Conservation (phyloP, 2,329 filamentous ascomycete species). For the Penicillium crustosum region DNA sequence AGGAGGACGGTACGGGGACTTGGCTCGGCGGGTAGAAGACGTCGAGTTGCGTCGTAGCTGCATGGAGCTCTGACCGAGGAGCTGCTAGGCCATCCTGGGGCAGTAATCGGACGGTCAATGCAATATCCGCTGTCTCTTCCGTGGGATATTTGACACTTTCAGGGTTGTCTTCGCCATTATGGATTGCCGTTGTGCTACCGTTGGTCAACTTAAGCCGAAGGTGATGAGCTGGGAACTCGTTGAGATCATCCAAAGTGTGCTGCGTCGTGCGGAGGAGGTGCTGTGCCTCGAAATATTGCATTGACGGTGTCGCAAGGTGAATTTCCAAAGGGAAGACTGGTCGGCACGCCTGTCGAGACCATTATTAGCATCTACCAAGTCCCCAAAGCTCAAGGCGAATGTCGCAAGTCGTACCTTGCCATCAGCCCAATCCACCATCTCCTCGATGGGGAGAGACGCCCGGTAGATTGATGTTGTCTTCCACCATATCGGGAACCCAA, state of each 20-base stretch:
- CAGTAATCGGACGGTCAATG: conserved; percentile 69
- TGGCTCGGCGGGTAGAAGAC: conserved; percentile 73
- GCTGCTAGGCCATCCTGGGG: conserved; percentile 51
- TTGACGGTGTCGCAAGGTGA: conserved; percentile 66
- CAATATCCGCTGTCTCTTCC: conserved; percentile 47
- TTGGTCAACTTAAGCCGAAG: conserved; percentile 67
- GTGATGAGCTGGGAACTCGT: conserved; percentile 82
- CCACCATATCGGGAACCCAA: conserved; percentile 95
- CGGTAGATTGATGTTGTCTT: conserved; percentile 90
- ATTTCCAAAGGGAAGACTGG: conserved; percentile 86
- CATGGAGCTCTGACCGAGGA: conserved; percentile 63
- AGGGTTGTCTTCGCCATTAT: conserved; percentile 12
- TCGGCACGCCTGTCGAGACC: conserved; percentile 67
- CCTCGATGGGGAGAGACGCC: conserved; percentile 74
- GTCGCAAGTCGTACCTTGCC: conserved; percentile 63
- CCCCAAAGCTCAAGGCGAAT: not conserved
- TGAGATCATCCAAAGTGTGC: conserved; percentile 79
- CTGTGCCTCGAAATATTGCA: conserved; percentile 67
- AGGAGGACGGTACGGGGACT: conserved; percentile 64
- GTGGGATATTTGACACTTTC: conserved; percentile 5
- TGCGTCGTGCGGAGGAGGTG: conserved; percentile 78
- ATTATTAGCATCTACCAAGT: conserved; percentile 7
- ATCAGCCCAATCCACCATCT: conserved; percentile 90
- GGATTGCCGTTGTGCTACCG: conserved; percentile 10
- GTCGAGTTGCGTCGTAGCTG: conserved; percentile 70